A percentile compares a stretch with the other conserved stretches of the same genome.
phyloP scores from a whole-genome alignment of 495 filamentous ascomycete genomes.

The Apiosordaria backusii region DNA sequence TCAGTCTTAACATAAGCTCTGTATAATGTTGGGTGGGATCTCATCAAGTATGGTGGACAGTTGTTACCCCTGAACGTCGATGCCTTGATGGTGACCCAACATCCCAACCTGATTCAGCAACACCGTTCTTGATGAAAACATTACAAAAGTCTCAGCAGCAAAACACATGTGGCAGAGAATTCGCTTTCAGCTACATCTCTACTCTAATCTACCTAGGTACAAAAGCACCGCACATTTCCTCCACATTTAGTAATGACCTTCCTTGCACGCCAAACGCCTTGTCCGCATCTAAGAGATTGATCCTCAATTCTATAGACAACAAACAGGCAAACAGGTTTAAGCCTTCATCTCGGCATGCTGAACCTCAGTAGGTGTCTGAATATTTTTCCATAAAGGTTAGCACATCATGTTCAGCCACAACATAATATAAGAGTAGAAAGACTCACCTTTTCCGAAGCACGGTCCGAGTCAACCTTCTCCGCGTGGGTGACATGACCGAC shows the following conservation, averaged over 20 bases:
- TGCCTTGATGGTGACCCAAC: no score
- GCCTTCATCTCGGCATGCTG: slow-evolving; percentile 3
- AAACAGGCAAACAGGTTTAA: background rate
- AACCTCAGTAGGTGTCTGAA: background rate
- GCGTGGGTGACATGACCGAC: slow-evolving; percentile 11
- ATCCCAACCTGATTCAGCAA: background rate
- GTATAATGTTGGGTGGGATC: no score
- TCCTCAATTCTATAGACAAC: background rate
- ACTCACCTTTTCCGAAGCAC: background rate
- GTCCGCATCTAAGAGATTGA: background rate
- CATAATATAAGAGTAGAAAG: background rate
- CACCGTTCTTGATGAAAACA: background rate
- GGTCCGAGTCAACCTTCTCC: background rate
- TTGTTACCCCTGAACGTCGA: no score
- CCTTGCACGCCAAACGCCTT: background rate
- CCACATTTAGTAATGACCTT: background rate
- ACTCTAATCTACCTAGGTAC: background rate
- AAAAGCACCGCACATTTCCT: background rate
- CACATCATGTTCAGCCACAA: background rate
- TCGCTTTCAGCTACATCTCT: background rate
- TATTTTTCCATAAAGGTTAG: no score
- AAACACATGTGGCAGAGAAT: background rate
- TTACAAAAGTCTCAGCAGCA: background rate
- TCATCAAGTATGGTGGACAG: no score
- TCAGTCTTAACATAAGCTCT: no score